Base-by-base conservation (phyloP, 1,139 yeast species). In the Williopsis jadinii region DNA sequence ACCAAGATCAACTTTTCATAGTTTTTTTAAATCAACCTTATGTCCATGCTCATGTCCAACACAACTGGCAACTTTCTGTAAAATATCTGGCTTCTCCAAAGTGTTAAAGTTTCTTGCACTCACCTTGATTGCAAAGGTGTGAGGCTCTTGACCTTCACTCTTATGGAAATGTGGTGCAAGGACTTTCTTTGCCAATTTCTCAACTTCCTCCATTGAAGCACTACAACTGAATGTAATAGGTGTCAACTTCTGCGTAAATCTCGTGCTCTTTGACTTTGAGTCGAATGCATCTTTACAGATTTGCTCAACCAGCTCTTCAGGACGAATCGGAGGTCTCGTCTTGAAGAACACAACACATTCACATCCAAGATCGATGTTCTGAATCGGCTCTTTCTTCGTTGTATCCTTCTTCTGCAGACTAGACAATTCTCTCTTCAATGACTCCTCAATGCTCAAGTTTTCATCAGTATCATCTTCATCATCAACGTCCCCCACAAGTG, bases 331-430 rank as follows among this genome's bases (percentile, higher is more conserved):
- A 49, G 67, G 73, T 52, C 84, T 75, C 1, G 90, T 77, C 54
- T 94, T 84, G 52, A 88, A 77, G 59, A 92, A 92, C 3, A 88
- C 73, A 36, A 83, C 71, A 63, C 98, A 92, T 59, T 87, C 96
- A 56, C 94, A 83, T 26, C 80, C 84, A 37, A 88, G 61, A 12
- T 81, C 84, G 32, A 87, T 71, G 24, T 85, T 81, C 35, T 71
- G 68, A 36, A 88, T 66, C 11, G 78, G 61, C 28, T 72, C 74
- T 42, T 70, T 69, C 51, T 70, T 64, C 3, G 13, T 24, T 5
- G 35, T 39, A 1, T 34, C 34, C 32, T 37, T 60, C 58, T 43
- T 64, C 41, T 61, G 48, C 40, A 52, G 44, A 14, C 71, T 83
- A 27, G 68, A 74, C 10, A 90, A 62, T 55, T 88, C 97, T 40